Evolutionary conservation across 768 basidiomycete species (phyloP), one percentile per base, ranked within the genome.

Genomic region (Rhizopogon sp.): DNA sequence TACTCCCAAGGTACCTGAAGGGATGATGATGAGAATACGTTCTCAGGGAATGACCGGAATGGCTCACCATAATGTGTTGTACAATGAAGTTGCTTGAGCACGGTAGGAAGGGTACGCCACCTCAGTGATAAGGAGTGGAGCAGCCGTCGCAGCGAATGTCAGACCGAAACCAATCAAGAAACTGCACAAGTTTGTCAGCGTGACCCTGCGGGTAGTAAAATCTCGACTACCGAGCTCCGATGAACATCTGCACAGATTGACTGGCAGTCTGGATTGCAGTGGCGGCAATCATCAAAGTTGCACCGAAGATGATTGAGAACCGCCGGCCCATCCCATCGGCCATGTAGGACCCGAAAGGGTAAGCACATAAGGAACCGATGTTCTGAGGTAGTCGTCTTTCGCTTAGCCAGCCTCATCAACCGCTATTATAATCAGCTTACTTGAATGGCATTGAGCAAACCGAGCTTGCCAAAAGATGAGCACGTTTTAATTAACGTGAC

Each of bases 61-160:
- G 3, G 39, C 59, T 46, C 62, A 78, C 78, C 77, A 79, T 20
- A 78, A 64, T 11, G 70, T 65, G 65, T 76, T 76, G 62, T 75
- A 78, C 31, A 72, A 61, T 13, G 76, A 74, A 10, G 79, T 81
- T 50, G 76, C 54, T 2, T 70, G 71, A 11, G 68, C 75, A 40
- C 78, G 76, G 58, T 81, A 75, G 8, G 75, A 72, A 11, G 77
- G 78, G 61, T 78, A 79, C 1, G 79, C 73, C 17, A 82, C 61
- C 67, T 83, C 79, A 39, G 78, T 75, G 55, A 81, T 68, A 16
- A 81, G 71, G 22, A 80, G 63, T 6, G 79, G 80, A 3, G 80
- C 76, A 35, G 79, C 72, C 46, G 68, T 70, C 11, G 66, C 62
- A 10, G 74, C 72, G 56, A 79, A 75, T 5, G 71, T 68, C 41